Evolutionary conservation across 2,329 filamentous ascomycete genomes (phyloP).

Genomic region (Colletotrichum tropicale): DNA sequence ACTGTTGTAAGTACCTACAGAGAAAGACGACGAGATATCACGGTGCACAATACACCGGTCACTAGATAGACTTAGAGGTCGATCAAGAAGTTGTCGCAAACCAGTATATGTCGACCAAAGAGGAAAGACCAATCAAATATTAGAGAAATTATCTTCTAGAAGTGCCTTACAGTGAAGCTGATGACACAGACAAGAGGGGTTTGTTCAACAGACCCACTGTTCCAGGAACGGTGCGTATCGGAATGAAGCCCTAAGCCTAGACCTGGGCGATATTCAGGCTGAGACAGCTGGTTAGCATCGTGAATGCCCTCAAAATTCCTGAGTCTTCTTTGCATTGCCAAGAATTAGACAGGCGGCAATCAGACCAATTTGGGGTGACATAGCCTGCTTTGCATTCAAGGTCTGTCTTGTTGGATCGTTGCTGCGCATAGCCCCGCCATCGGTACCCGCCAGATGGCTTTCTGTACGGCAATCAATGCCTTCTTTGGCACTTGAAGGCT

Average conservation of each 20-base stretch:
- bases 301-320: fast-evolving
- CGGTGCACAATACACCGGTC: fast-evolving
- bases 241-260: neutral
- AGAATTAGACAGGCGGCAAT: neutral
- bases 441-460: neutral
- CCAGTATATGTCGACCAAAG: neutral
- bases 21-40: neutral
- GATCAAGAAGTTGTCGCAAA: neutral
- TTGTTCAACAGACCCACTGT: neutral
- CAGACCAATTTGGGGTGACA: neutral
- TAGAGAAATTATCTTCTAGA: fast-evolving
- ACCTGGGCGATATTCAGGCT: neutral
- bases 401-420: neutral
- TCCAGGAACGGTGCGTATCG: neutral
- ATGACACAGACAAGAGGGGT: fast-evolving
- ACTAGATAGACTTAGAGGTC: neutral
- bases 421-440: neutral
- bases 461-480: neutral
- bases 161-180: fast-evolving
- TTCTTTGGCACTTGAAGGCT: neutral
- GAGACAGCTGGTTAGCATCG: neutral
- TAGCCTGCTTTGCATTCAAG: fast-evolving
- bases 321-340: fast-evolving
- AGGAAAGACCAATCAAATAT: neutral
- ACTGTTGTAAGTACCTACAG: neutral